Evolutionary conservation across 345 rosid genomes (phyloP).

Genomic region (Hibiscus mutabilis): DNA sequence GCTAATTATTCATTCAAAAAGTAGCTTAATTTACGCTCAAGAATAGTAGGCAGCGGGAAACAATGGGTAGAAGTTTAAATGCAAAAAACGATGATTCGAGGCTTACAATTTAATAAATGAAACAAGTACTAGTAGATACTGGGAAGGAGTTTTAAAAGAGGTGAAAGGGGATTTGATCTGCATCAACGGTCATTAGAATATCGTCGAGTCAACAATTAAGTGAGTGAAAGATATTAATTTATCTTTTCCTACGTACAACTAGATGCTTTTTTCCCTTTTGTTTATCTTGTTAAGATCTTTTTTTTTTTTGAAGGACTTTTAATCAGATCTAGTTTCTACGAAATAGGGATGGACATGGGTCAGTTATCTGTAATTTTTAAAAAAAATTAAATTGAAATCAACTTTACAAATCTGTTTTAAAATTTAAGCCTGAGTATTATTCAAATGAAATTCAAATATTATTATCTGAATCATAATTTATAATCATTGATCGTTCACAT

Average conservation of each 20-base stretch:
- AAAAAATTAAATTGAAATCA: no score
- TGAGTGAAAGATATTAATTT: background rate
- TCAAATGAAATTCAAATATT: no score
- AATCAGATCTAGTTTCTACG: background rate
- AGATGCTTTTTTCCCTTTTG: background rate
- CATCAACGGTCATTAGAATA: background rate
- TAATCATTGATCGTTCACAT: no score
- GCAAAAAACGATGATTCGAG: background rate
- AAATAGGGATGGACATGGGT: background rate
- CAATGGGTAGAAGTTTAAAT: background rate
- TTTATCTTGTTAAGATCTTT: background rate
- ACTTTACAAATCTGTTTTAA: no score
- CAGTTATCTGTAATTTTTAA: no score
- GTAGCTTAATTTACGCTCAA: background rate
- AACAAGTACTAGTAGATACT: background rate
- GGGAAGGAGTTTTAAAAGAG: background rate
- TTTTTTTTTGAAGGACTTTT: no score
- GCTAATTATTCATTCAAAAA: background rate
- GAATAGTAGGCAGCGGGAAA: background rate
- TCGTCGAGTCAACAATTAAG: background rate
- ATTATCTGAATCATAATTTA: background rate
- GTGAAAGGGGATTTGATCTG: background rate
- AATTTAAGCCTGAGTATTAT: no score
- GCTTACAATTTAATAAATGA: conserved; percentile 1
- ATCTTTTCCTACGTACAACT: background rate